These are phyloP conservation scores for Sinapis alba DNA, from an alignment of 441 rosid species.

Conservation along the genomic window DNA sequence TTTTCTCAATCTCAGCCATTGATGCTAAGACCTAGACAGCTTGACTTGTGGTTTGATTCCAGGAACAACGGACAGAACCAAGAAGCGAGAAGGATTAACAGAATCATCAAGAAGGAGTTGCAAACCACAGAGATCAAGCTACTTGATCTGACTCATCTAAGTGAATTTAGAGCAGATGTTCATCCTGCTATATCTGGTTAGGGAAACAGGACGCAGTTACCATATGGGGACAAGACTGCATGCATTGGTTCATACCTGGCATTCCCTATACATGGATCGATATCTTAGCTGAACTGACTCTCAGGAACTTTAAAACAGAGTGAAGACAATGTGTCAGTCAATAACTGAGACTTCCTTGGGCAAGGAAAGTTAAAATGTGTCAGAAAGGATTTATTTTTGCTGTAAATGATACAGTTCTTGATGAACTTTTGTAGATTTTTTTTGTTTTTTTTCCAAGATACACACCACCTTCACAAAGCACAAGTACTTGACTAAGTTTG, in stretches of 20 bases:
- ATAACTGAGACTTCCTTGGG: constrained; percentile 3
- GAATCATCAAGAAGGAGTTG: constrained; percentile 49
- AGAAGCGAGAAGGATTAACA: constrained; percentile 68
- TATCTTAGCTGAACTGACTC: constrained; percentile 63
- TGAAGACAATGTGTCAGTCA: constrained; percentile 25
- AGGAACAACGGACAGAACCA: too few species aligned
- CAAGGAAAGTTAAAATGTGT: constrained; percentile 1
- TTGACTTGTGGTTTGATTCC: too few species aligned
- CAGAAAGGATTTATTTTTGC: constrained; percentile 15
- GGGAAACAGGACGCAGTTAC: too few species aligned
- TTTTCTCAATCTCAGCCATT: too few species aligned
- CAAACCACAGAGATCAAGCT: constrained; percentile 54
- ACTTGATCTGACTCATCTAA: constrained; percentile 74
- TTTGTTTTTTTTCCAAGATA: not conserved
- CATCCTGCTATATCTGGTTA: too few species aligned
- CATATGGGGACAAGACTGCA: too few species aligned
- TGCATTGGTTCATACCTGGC: too few species aligned
- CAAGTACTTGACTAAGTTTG: not conserved
- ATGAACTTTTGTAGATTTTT: not conserved
- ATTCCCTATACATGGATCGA: constrained; percentile 97
- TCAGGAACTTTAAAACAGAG: constrained; percentile 33
- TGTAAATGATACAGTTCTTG: constrained; percentile 21
- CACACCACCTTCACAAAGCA: not conserved
- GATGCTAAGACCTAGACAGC: too few species aligned
- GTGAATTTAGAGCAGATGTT: constrained; percentile 97